These are phyloP conservation scores for Polytrichum commune DNA, from an alignment of 225 moss, liverwort and hornwort species.

Conservation along the genomic window DNA sequence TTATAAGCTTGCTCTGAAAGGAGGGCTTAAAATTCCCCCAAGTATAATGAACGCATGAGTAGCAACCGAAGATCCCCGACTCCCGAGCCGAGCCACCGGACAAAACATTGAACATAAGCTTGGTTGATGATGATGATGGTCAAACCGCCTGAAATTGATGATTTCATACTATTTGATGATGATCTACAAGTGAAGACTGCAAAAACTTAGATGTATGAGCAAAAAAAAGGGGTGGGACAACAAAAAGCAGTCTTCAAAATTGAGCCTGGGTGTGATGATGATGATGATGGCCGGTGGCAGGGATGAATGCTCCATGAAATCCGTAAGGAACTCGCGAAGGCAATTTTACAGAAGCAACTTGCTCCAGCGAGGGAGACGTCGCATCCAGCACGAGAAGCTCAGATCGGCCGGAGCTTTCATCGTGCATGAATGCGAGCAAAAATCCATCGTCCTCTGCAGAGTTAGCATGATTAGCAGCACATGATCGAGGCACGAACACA, in stretches of 20 bases:
- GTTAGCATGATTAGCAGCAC: constrained; percentile 5
- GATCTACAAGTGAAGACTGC: too few species aligned
- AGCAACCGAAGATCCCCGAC: neutral
- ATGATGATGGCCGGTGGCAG: constrained; percentile 35
- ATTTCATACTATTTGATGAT: too few species aligned
- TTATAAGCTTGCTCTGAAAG: constrained; percentile 27
- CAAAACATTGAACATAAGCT: too few species aligned
- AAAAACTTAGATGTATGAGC: too few species aligned
- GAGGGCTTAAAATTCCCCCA: constrained; percentile 12
- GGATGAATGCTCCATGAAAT: constrained; percentile 80
- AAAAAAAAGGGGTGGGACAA: too few species aligned
- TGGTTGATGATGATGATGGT: too few species aligned
- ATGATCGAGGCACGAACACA: constrained; percentile 68
- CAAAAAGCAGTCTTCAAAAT: too few species aligned
- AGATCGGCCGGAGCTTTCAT: constrained; percentile 55
- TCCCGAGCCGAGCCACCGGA: too few species aligned
- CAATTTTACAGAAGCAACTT: constrained; percentile 64
- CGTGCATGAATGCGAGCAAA: constrained; percentile 73
- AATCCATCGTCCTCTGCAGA: constrained; percentile 82
- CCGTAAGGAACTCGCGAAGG: constrained; percentile 92
- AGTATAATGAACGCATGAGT: constrained; percentile 24
- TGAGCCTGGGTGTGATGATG: constrained; percentile 1
- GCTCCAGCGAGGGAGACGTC: constrained; percentile 49
- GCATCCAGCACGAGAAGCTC: constrained; percentile 87
- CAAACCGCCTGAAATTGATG: too few species aligned